Evolutionary conservation across 768 basidiomycete genomes (phyloP), one percentile per base, ranked within the genome.

Genomic region (Macrocybe gigantea): DNA sequence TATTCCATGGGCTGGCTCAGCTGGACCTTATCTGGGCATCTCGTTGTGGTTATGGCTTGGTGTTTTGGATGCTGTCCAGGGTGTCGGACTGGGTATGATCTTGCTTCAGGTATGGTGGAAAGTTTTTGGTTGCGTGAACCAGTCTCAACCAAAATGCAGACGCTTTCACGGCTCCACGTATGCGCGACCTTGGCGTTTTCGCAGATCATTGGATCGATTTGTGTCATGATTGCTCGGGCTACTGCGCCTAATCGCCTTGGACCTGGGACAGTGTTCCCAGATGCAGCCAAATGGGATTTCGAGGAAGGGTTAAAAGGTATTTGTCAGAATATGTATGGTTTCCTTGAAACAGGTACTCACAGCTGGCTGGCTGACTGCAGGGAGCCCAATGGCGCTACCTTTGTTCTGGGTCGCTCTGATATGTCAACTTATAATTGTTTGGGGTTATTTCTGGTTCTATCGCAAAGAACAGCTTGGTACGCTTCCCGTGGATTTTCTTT

Each of bases 391-490:
- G 79, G 88, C 85, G 13, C 73, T 78, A 11, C 83, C 89, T 47
- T 75, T 88, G 39, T 95, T 95, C 74, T 95, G 93, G 93, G 66
- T 93, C 44, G 90, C 89, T 40, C 70, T 89, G 47, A 56, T 81
- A 6, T 88, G 82, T 62, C 89, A 92, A 62, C 60, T 95, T 46
- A 64, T 93, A 55, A 92, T 95, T 60, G 90, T 94, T 49, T 66
- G 84, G 51, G 93, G 93, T 14, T 95, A 95, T 71, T 93, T 93
- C 74, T 89, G 89, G 89, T 94, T 95, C 80, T 95, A 94, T 68
- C 83, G 93, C 65, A 93, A 91, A 70, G 93, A 95, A 67, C 93
- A 95, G 64, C 79, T 95, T 51, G 66, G 87, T 88, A 62, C 45
- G 86, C 73, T 29, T 40, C n/a, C 9, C 22, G 44, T 32, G n/a